A percentile compares a stretch with the other conserved stretches of the same genome.
phyloP scores from a whole-genome alignment of 805 yeast species.

The Cyberlindnera maritima region DNA sequence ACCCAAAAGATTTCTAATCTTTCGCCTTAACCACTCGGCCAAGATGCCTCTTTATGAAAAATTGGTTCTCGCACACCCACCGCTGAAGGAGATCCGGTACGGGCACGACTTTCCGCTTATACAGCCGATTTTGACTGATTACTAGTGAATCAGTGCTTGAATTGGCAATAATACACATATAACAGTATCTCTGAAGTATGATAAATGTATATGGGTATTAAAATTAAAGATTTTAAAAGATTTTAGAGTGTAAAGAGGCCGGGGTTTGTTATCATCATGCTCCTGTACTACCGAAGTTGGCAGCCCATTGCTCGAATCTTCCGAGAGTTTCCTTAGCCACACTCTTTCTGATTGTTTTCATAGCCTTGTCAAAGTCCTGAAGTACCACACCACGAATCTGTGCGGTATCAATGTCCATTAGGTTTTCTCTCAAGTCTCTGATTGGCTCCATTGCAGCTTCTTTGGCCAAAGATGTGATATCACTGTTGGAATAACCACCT shows the following conservation, averaged over 20 bases:
- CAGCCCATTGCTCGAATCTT: slow-evolving; percentile 88
- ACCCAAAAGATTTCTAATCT: slow-evolving; percentile 60
- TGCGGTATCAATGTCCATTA: slow-evolving; percentile 65
- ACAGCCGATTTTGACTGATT: too few species aligned
- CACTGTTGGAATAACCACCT: slow-evolving; percentile 88
- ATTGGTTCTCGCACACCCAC: background rate
- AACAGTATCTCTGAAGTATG: too few species aligned
- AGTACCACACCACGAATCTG: slow-evolving; percentile 74
- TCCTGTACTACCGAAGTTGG: slow-evolving; percentile 82
- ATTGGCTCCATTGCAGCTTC: slow-evolving; percentile 99
- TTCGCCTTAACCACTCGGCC: slow-evolving; percentile 71
- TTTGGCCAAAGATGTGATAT: slow-evolving; percentile 88
- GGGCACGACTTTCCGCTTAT: too few species aligned
- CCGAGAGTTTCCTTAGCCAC: slow-evolving; percentile 79
- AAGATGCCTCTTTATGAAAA: slow-evolving; percentile 34
- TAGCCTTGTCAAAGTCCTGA: slow-evolving; percentile 70
- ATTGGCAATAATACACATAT: too few species aligned
- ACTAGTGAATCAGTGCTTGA: too few species aligned
- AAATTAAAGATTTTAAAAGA: too few species aligned
- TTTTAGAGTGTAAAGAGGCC: too few species aligned
- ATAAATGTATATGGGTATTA: too few species aligned
- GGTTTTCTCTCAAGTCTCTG: slow-evolving; percentile 81
- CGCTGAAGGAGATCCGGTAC: background rate
- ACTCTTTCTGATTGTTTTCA: slow-evolving; percentile 81
- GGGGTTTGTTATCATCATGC: slow-evolving; percentile 39